These are phyloP conservation scores for Trametes cinnabarina DNA, from an alignment of 768 basidiomycete genomes.

Conservation along the genomic window DNA sequence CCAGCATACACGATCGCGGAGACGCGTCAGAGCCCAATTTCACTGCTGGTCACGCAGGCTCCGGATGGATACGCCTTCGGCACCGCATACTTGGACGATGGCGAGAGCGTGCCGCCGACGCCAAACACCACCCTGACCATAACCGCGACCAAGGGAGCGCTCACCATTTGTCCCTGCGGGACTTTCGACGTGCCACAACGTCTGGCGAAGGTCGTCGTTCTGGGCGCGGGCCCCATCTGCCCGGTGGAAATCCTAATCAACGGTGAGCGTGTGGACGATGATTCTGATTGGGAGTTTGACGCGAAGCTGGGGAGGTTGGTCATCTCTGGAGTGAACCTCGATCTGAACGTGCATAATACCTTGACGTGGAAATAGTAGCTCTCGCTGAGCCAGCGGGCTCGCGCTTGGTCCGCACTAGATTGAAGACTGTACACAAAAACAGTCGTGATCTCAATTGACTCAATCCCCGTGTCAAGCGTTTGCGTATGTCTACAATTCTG, in stretches of 20 bases:
- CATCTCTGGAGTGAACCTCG: slow-evolving; percentile 33
- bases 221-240: slow-evolving; percentile 41
- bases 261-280: slow-evolving; percentile 10
- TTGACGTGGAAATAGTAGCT: slow-evolving; percentile 39
- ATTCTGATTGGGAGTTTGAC: slow-evolving; percentile 40
- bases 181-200: slow-evolving; percentile 45
- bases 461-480: too few relatives aligned
- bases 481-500: too few relatives aligned
- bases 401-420: too few relatives aligned
- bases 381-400: too few relatives aligned
- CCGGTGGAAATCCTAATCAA: slow-evolving; percentile 36
- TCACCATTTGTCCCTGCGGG: slow-evolving; percentile 41
- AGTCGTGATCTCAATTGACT: too few relatives aligned
- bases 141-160: slow-evolving; percentile 30
- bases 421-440: too few relatives aligned
- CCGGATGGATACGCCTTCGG: slow-evolving; percentile 52
- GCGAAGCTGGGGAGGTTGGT: slow-evolving; percentile 41
- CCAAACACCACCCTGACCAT: slow-evolving; percentile 51
- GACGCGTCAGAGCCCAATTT: slow-evolving; percentile 60
- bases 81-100: slow-evolving; percentile 68
- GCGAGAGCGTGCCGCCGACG: slow-evolving; percentile 57
- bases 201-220: slow-evolving; percentile 52
- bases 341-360: slow-evolving; percentile 41
- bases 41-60: slow-evolving; percentile 58
- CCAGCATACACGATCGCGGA: slow-evolving; percentile 71